These are phyloP conservation scores for Cytospora paraplurivora DNA, from an alignment of 2,329 filamentous ascomycete genomes.

Conservation along the genomic window DNA sequence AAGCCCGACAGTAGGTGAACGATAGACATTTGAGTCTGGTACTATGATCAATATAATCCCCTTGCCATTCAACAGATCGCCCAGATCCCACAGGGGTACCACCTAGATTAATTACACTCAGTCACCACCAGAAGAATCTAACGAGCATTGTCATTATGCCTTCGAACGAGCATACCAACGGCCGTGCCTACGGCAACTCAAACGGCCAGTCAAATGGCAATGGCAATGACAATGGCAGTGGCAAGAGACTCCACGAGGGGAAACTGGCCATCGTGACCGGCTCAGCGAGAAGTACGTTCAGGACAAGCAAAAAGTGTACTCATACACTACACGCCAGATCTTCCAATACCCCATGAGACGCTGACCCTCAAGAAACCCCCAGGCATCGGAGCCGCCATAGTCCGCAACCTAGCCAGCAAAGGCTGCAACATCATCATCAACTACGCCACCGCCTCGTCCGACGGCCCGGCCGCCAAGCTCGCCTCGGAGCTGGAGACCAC, in stretches of 20 bases:
- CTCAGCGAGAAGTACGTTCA: background rate
- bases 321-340: background rate
- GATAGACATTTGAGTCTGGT: background rate
- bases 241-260: background rate
- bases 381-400: constrained; percentile 33
- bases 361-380: background rate
- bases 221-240: background rate
- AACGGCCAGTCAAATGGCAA: no score
- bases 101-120: background rate
- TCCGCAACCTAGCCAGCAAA: constrained; percentile 21
- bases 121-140: background rate
- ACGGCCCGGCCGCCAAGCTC: constrained; percentile 14
- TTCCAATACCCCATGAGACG: background rate
- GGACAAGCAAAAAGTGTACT: background rate
- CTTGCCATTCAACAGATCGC: background rate
- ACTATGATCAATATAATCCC: no score
- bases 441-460: constrained; percentile 29
- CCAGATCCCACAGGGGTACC: background rate
- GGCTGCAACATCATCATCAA: constrained; percentile 27
- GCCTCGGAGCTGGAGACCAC: constrained; percentile 18
- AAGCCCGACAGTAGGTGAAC: background rate
- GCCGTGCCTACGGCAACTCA: background rate
- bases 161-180: background rate
- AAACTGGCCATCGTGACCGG: background rate
- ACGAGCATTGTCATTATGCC: background rate